Conservation (phyloP, 1,284 basidiomycete species). For the Takashimella tepidaria region DNA sequence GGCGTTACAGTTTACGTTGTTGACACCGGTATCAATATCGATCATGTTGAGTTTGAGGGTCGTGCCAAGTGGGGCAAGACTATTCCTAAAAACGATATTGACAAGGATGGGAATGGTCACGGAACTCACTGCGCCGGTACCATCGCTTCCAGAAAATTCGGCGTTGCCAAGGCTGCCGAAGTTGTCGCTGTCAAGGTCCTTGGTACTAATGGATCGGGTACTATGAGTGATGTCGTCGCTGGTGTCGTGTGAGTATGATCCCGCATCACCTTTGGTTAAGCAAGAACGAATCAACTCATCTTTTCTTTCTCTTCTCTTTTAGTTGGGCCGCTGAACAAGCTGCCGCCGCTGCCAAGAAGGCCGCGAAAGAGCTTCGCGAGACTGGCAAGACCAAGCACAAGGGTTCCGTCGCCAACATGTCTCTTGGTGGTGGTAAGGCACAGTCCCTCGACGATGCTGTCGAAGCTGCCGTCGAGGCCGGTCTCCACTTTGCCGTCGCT, state of each 20-base stretch:
- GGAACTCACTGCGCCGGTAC: conserved; percentile 79
- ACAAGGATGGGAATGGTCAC: conserved; percentile 64
- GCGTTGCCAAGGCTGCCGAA: conserved; percentile 87
- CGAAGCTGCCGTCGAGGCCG: conserved; percentile 72
- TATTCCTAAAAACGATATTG: conserved; percentile 68
- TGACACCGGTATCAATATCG: conserved; percentile 65
- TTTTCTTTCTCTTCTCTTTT: not conserved
- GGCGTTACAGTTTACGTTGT: conserved; percentile 80
- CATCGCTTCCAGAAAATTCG: conserved; percentile 72
- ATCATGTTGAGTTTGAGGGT: conserved; percentile 82
- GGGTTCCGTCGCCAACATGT: conserved; percentile 98
- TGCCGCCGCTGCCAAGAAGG: conserved; percentile 52
- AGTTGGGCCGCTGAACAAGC: conserved; percentile 71
- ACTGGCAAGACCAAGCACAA: conserved; percentile 73
- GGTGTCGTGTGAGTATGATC: conserved; percentile 62
- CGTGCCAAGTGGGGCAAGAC: conserved; percentile 80
- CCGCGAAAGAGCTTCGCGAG: conserved; percentile 59
- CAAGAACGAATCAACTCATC: too few relatives aligned
- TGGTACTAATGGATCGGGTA: conserved; percentile 86
- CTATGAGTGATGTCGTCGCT: conserved; percentile 88
- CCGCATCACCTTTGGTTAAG: too few relatives aligned
- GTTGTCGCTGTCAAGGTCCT: conserved; percentile 97
- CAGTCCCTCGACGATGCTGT: conserved; percentile 78
- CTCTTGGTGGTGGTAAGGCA: conserved; percentile 93
- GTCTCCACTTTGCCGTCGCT: conserved; percentile 92